A percentile compares a stretch with the other conserved stretches of the same genome.
These are phyloP conservation scores for Pleurotus pulmonarius DNA, from an alignment of 768 basidiomycete species.

Conservation along the genomic window DNA sequence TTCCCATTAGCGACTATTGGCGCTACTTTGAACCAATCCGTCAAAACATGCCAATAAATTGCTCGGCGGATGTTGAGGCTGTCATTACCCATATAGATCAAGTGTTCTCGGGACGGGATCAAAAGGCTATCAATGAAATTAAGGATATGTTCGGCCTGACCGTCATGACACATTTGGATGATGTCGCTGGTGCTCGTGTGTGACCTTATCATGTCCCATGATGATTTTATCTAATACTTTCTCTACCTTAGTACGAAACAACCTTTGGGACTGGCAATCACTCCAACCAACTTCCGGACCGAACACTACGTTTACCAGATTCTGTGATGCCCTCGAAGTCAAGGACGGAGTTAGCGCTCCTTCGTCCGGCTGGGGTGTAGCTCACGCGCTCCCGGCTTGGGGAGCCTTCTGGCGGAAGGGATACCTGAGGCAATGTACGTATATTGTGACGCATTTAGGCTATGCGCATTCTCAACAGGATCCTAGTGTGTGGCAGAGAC, in stretches of 20 bases:
- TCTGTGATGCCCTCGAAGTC: constrained; percentile 68
- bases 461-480: not conserved
- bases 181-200: constrained; percentile 58
- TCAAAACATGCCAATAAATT: constrained; percentile 65
- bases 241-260: constrained; percentile 44
- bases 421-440: constrained; percentile 46
- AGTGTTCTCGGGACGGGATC: constrained; percentile 43
- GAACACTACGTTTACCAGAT: constrained; percentile 46
- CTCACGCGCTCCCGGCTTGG: constrained; percentile 60
- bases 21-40: constrained; percentile 71
- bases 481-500: constrained; percentile 46
- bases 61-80: constrained; percentile 66
- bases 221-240: constrained; percentile 12
- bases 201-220: constrained; percentile 6
- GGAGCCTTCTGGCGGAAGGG: constrained; percentile 49
- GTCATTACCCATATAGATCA: constrained; percentile 60
- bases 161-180: constrained; percentile 56
- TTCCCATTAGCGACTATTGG: constrained; percentile 50
- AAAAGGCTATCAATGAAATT: constrained; percentile 44
- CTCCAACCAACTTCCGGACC: constrained; percentile 50
- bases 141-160: constrained; percentile 60
- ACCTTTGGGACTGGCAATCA: constrained; percentile 67
- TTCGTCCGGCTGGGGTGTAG: constrained; percentile 55
- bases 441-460: not conserved
- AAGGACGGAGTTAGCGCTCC: constrained; percentile 50